These are phyloP conservation scores for Coemansia sp. DNA, from an alignment of 192 early-diverging fungal species.

Conservation along the genomic window DNA sequence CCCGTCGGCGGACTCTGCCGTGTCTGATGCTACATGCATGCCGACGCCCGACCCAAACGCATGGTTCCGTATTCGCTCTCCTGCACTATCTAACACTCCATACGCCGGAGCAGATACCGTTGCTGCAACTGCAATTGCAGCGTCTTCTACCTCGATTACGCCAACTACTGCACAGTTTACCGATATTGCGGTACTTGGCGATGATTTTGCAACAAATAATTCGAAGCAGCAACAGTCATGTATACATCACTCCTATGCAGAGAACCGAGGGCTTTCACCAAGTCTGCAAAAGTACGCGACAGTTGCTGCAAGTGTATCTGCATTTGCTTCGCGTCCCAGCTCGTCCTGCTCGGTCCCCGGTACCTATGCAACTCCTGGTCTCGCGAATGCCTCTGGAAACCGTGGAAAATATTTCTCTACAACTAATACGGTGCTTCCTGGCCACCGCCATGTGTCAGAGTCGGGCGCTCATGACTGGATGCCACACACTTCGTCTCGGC, in stretches of 20 bases:
- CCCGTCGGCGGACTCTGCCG: slow-evolving; percentile 49
- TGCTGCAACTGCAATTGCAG: slow-evolving; percentile 9
- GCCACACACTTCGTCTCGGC: slow-evolving; percentile 2
- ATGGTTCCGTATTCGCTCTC: slow-evolving; percentile 48
- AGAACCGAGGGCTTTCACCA: slow-evolving; percentile 7
- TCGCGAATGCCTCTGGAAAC: neutral
- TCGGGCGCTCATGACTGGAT: slow-evolving; percentile 20
- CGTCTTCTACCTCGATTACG: slow-evolving; percentile 33
- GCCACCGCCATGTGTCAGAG: slow-evolving; percentile 19
- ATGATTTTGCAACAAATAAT: slow-evolving; percentile 10
- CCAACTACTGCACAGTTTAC: slow-evolving; percentile 34
- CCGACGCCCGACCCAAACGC: slow-evolving; percentile 50
- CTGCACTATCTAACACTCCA: slow-evolving; percentile 10
- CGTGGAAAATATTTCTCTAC: neutral
- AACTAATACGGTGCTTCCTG: neutral
- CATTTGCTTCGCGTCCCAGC: slow-evolving; percentile 18
- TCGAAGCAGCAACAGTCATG: neutral
- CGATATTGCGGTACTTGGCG: slow-evolving; percentile 13
- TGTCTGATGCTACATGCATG: slow-evolving; percentile 45
- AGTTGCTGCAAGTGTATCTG: slow-evolving; percentile 8
- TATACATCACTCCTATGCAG: slow-evolving; percentile 10
- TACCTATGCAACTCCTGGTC: neutral
- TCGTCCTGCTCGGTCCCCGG: slow-evolving; percentile 42
- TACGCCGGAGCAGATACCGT: slow-evolving; percentile 9
- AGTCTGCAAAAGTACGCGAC: slow-evolving; percentile 9